phyloP scores from a whole-genome alignment of 2,329 filamentous ascomycete species.

The Sporothrix humicola region DNA sequence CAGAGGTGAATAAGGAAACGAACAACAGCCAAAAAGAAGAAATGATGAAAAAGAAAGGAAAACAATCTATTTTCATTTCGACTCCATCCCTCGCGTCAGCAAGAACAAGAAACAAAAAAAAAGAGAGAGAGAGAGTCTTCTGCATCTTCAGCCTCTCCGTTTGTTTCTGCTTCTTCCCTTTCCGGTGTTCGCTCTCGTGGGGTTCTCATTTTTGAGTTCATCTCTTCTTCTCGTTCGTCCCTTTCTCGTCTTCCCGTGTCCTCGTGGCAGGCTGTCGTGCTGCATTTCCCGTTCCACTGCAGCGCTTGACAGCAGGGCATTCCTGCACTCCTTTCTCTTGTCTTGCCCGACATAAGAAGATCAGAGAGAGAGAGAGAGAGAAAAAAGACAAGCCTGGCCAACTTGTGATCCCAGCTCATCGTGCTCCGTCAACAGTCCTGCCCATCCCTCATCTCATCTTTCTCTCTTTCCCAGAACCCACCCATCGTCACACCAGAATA shows the following conservation, averaged over 20 bases:
- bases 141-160: not conserved
- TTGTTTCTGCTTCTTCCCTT: not conserved
- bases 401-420: not conserved
- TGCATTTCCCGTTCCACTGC: conserved; percentile 21
- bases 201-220: not conserved
- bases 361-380: too few relatives aligned
- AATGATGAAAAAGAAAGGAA: not conserved
- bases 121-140: not conserved
- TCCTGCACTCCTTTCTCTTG: not conserved
- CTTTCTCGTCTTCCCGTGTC: conserved; percentile 15
- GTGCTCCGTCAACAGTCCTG: conserved; percentile 2
- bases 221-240: not conserved
- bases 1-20: not conserved
- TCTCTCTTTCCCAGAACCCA: not conserved
- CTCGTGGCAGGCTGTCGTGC: conserved; percentile 26
- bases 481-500: conserved; percentile 17
- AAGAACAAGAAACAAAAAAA: not conserved
- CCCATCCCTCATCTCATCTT: conserved; percentile 14
- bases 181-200: not conserved
- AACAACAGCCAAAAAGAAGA: not conserved
- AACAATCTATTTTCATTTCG: conserved; percentile 6
- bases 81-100: not conserved
- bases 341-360: too few relatives aligned
- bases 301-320: conserved; percentile 9
- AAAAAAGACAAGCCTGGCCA: not conserved